Evolutionary conservation across 805 yeast species (phyloP), one percentile per base, ranked within the genome.

Genomic region (Saturnispora sekii): DNA sequence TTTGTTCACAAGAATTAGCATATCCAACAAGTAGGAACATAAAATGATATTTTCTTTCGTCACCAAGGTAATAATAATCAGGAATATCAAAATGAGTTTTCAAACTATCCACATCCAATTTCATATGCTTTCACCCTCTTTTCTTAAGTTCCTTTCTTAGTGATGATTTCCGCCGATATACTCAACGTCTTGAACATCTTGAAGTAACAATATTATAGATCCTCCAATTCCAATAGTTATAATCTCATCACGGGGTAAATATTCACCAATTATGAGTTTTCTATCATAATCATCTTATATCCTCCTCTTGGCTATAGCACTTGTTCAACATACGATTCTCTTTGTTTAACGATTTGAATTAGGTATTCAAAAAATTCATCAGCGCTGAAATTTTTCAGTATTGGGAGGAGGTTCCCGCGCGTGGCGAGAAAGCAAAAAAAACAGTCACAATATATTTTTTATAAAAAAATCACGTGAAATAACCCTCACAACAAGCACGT

Each of bases 251-350:
- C 7, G 26, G 5, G 7, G 26, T 21, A 6, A 21, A 21, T 21
- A 21, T 21, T 21, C 15, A 5, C 15, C 34, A 32, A n/a, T 6
- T 30, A 14, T 38, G 2, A 3, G 14, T 15, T 15, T 6, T 28
- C 6, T 9, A 28, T 3, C 34, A 38, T 26, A 17, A 38, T 38
- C 18, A 29, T 14, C 16, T 16, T 38, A 26, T 26, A 11, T 29
- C 14, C 11, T 26, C 17, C 15, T n/a, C 38, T 14, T 30, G 29
- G 11, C 38, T 26, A 34, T 6, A 21, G 26, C 38, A 32, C 7
- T 33, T 11, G 14, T n/a, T 42, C 31, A 29, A 43, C 45, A 43
- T 43, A 43, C 45, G 41, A 37, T 43, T 43, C 29, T 21, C 26
- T 21, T 21, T 21, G 26, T 21, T 21, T 21, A 21, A 21, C 26